Evolutionary conservation across 2,329 filamentous ascomycete genomes (phyloP).

Genomic region (Sporothrix euskadiensis): DNA sequence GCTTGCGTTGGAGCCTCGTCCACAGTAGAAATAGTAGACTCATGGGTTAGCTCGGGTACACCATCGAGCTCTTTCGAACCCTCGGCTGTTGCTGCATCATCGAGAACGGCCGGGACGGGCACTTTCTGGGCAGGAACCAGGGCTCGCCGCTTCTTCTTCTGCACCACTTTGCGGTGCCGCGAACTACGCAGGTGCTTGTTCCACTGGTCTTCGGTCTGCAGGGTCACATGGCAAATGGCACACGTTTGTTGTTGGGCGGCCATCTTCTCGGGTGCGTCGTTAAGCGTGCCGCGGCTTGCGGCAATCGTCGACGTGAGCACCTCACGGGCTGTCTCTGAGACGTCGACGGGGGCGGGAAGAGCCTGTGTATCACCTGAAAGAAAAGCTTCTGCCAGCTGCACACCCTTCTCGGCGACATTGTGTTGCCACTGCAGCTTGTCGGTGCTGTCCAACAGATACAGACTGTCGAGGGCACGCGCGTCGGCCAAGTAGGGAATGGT

Average conservation of each 20-base stretch:
- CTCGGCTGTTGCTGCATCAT: background rate
- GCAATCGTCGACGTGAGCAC: constrained; percentile 55
- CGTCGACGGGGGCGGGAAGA: constrained; percentile 53
- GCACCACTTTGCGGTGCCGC: constrained; percentile 41
- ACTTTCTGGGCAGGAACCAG: constrained; percentile 33
- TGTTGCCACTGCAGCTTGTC: constrained; percentile 62
- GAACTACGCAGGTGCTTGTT: constrained; percentile 48
- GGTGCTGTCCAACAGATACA: constrained; percentile 83
- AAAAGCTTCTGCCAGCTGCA: constrained; percentile 62
- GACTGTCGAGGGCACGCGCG: constrained; percentile 53
- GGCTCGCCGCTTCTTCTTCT: constrained; percentile 36
- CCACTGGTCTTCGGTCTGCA: constrained; percentile 58
- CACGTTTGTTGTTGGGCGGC: constrained; percentile 62
- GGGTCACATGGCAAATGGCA: constrained; percentile 67
- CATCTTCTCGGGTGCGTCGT: constrained; percentile 49
- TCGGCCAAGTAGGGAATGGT: constrained; percentile 68
- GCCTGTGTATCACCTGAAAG: constrained; percentile 49
- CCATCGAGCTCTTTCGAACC: background rate
- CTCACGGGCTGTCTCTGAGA: constrained; percentile 52
- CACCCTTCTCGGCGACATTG: constrained; percentile 66
- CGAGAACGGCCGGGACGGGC: background rate
- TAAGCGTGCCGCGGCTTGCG: constrained; percentile 38
- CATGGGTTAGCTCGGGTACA: background rate
- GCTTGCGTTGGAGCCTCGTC: background rate
- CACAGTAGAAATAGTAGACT: background rate